phyloP scores from a whole-genome alignment of 768 basidiomycete species.

The Tremella yokohamensis region DNA sequence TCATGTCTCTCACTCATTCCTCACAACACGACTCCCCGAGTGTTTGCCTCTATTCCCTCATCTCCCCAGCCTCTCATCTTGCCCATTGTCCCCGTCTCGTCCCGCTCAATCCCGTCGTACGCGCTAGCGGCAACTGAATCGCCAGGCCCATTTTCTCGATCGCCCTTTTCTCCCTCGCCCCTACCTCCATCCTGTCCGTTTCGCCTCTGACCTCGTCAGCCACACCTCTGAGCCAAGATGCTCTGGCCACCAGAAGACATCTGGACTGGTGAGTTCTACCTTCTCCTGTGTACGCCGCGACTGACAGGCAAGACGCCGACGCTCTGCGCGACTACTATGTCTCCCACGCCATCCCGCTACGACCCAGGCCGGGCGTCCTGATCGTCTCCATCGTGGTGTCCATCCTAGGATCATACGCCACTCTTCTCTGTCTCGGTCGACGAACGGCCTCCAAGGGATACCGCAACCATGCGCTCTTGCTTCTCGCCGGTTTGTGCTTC shows the following conservation, averaged over 20 bases:
- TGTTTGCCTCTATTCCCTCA: too few relatives aligned
- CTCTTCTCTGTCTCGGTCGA: constrained; percentile 48
- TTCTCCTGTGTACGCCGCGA: background rate
- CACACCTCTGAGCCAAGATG: constrained; percentile 17
- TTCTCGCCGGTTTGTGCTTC: constrained; percentile 45
- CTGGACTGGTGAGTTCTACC: constrained; percentile 38
- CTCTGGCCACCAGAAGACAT: constrained; percentile 32
- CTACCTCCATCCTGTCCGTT: too few relatives aligned
- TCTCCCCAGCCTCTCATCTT: too few relatives aligned
- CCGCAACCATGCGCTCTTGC: constrained; percentile 41
- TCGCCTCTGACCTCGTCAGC: too few relatives aligned
- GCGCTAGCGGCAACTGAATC: too few relatives aligned
- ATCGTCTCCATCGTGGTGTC: constrained; percentile 51
- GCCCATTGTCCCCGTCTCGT: too few relatives aligned
- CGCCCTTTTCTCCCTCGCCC: too few relatives aligned
- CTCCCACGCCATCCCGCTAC: constrained; percentile 38
- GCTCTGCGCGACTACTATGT: constrained; percentile 45
- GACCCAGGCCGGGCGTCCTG: constrained; percentile 45
- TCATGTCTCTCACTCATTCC: too few relatives aligned
- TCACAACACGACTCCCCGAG: too few relatives aligned
- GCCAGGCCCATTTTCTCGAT: too few relatives aligned
- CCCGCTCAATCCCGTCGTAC: too few relatives aligned
- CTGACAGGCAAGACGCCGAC: constrained; percentile 29
- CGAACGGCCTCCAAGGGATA: constrained; percentile 42
- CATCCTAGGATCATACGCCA: constrained; percentile 51